Conservation (phyloP, 805 yeast species). For the Spencermartinsiella europaea region DNA sequence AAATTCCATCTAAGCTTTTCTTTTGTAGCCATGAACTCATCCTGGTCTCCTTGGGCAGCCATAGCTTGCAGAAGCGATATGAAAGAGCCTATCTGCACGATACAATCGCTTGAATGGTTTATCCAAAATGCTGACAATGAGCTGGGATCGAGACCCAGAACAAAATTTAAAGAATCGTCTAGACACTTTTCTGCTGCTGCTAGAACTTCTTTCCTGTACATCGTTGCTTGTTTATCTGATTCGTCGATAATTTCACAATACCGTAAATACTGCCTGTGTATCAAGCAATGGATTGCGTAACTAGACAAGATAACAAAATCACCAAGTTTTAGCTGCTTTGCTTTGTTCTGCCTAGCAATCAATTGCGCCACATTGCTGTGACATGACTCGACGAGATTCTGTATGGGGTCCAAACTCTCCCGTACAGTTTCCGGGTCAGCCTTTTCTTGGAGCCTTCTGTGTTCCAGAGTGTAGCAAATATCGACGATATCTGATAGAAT, state of each 20-base stretch:
- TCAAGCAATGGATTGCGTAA: background rate
- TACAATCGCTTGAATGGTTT: slow-evolving; percentile 12
- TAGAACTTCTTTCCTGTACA: background rate
- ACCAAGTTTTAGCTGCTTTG: background rate
- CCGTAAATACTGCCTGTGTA: background rate
- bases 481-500: slow-evolving; percentile 6
- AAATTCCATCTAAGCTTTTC: slow-evolving; percentile 21
- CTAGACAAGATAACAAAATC: background rate
- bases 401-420: background rate
- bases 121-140: slow-evolving; percentile 15
- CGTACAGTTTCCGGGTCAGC: slow-evolving; percentile 1
- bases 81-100: slow-evolving; percentile 13
- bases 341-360: background rate
- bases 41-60: slow-evolving; percentile 12
- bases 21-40: slow-evolving; percentile 12
- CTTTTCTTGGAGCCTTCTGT: background rate
- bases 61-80: slow-evolving; percentile 7
- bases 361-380: background rate
- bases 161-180: slow-evolving; percentile 6
- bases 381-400: background rate
- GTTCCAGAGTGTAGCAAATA: slow-evolving; percentile 5
- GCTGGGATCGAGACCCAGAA: slow-evolving; percentile 5
- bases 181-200: background rate
- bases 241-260: background rate
- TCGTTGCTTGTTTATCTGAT: background rate